phyloP scores from a whole-genome alignment of 768 basidiomycete species.

The Wakefieldia striispora region DNA sequence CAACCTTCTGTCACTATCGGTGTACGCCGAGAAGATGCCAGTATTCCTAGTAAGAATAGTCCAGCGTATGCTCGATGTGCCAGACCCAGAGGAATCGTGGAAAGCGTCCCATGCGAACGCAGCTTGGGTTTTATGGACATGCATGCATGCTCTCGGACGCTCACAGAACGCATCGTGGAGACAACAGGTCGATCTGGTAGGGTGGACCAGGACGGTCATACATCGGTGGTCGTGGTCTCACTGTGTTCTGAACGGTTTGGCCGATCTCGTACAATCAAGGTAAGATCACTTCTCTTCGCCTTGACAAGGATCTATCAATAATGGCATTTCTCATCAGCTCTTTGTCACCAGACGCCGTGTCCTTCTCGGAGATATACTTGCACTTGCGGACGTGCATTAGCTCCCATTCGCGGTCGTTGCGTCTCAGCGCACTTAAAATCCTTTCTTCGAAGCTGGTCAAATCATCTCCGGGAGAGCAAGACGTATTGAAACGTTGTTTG shows the following conservation, averaged over 20 bases:
- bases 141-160: constrained; percentile 46
- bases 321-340: constrained; percentile 11
- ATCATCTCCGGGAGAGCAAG: constrained; percentile 41
- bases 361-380: constrained; percentile 52
- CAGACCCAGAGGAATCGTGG: constrained; percentile 32
- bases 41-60: constrained; percentile 45
- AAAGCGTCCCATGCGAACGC: constrained; percentile 37
- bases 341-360: constrained; percentile 22
- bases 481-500: constrained; percentile 63
- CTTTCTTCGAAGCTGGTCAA: constrained; percentile 53
- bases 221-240: constrained; percentile 60
- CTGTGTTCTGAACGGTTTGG: constrained; percentile 53
- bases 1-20: constrained; percentile 52
- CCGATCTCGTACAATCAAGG: constrained; percentile 47
- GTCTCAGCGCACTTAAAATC: constrained; percentile 63
- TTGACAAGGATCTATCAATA: background rate
- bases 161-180: constrained; percentile 47
- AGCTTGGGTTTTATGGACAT: constrained; percentile 60
- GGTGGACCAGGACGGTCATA: constrained; percentile 47
- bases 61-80: constrained; percentile 35
- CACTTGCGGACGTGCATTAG: constrained; percentile 53
- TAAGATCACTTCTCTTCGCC: constrained; percentile 20
- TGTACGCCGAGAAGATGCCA: constrained; percentile 47
- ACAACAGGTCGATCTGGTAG: constrained; percentile 41
- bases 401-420: constrained; percentile 68